phyloP scores from a whole-genome alignment of 1,284 basidiomycete species.

The Marasmius sp. region DNA sequence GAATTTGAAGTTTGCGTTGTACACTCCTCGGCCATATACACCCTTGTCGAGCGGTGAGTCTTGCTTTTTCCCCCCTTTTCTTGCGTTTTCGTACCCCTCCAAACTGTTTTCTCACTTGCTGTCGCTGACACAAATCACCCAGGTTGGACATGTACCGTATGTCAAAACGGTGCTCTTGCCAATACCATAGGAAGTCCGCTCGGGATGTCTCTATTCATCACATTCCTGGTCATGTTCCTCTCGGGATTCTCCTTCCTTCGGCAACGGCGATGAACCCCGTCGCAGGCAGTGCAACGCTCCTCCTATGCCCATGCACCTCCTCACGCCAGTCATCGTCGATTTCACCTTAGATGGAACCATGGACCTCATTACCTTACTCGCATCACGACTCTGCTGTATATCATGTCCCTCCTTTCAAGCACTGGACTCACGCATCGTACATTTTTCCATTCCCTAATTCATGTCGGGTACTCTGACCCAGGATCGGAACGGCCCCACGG shows the following conservation, averaged over 20 bases:
- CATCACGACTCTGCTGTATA: no score
- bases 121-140: neutral
- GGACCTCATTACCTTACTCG: no score
- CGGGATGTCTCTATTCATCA: conserved; percentile 65
- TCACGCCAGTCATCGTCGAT: no score
- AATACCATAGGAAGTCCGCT: conserved; percentile 49
- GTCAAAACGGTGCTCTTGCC: conserved; percentile 50
- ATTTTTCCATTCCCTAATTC: no score
- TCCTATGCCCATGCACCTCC: no score
- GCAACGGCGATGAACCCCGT: neutral
- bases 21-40: conserved; percentile 79
- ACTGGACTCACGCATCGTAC: no score
- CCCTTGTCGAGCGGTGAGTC: conserved; percentile 64
- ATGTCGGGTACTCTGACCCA: no score
- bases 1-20: conserved; percentile 79
- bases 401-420: no score
- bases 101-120: conserved; percentile 7
- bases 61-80: neutral
- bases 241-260: conserved; percentile 70
- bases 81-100: neutral
- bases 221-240: conserved; percentile 70
- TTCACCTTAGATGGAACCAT: no score
- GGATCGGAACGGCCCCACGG: no score
- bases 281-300: no score
- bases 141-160: conserved; percentile 81